A percentile compares a stretch with the other conserved stretches of the same genome.
Conservation (phyloP, 257 asterid species). For the Lantana camara region DNA sequence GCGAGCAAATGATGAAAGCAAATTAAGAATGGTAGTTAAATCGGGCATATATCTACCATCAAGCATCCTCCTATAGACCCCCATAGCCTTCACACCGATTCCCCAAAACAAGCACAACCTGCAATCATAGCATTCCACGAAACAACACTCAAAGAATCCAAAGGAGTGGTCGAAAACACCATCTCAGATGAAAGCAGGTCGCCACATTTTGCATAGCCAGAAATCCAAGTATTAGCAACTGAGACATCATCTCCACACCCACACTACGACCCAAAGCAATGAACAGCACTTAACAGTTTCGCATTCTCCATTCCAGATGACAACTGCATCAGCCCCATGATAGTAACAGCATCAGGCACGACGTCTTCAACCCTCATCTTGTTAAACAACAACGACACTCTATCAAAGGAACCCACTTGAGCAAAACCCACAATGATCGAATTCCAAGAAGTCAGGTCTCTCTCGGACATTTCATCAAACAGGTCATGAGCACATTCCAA, state of each 20-base stretch:
- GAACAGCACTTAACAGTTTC: conserved; percentile 41
- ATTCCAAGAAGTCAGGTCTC: conserved; percentile 77
- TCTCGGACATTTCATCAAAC: conserved; percentile 69
- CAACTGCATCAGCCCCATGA: conserved; percentile 54
- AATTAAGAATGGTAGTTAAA: conserved; percentile 60
- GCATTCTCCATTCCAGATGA: conserved; percentile 40
- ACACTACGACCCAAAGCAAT: conserved; percentile 52
- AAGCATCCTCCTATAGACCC: conserved; percentile 50
- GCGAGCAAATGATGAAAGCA: conserved; percentile 56
- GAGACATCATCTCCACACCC: conserved; percentile 47
- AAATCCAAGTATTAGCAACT: conserved; percentile 56
- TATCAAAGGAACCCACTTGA: conserved; percentile 40
- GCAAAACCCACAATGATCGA: conserved; percentile 50
- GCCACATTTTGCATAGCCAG: conserved; percentile 51
- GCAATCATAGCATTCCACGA: conserved; percentile 77
- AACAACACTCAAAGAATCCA: conserved; percentile 39
- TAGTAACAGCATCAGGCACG: conserved; percentile 42
- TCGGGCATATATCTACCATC: conserved; percentile 49
- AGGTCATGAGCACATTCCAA: conserved; percentile 41
- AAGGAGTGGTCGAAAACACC: conserved; percentile 41
- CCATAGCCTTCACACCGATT: conserved; percentile 42
- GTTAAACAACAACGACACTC: conserved; percentile 38
- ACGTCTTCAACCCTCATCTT: conserved; percentile 45
- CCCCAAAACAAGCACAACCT: conserved; percentile 50
- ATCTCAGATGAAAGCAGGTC: conserved; percentile 42